phyloP scores from a whole-genome alignment of 2,329 filamentous ascomycete genomes.

The Chaetomium sp. region DNA sequence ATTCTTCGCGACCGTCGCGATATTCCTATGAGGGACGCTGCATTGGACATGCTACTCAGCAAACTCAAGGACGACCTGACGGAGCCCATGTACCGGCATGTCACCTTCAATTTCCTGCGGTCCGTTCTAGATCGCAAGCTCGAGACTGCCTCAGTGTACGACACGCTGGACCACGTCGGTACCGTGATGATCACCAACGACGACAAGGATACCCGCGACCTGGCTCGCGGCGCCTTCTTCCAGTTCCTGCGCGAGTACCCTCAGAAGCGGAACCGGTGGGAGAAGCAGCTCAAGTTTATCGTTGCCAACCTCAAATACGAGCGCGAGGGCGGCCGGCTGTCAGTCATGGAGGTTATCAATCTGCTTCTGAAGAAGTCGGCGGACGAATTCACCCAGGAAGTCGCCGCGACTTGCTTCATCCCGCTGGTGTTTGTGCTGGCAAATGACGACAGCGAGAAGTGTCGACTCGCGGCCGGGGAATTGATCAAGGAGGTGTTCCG shows the following conservation, averaged over 20 bases:
- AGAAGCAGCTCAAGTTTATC: slow-evolving; percentile 82
- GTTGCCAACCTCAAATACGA: slow-evolving; percentile 88
- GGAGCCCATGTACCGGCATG: slow-evolving; percentile 83
- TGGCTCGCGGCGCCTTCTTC: slow-evolving; percentile 83
- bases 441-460: slow-evolving; percentile 83
- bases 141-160: slow-evolving; percentile 82
- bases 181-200: slow-evolving; percentile 95
- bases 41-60: slow-evolving; percentile 74
- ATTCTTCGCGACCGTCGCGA: slow-evolving; percentile 75
- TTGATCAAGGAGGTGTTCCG: slow-evolving; percentile 76
- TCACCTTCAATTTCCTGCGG: slow-evolving; percentile 90
- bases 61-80: slow-evolving; percentile 84
- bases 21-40: slow-evolving; percentile 69
- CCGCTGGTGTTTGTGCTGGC: slow-evolving; percentile 78
- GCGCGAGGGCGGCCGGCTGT: slow-evolving; percentile 79
- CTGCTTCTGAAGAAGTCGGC: slow-evolving; percentile 80
- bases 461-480: slow-evolving; percentile 72
- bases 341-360: slow-evolving; percentile 87
- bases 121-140: slow-evolving; percentile 80
- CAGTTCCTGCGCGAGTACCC: slow-evolving; percentile 94
- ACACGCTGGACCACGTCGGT: slow-evolving; percentile 81
- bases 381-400: slow-evolving; percentile 73
- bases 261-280: slow-evolving; percentile 81
- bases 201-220: slow-evolving; percentile 77
- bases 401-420: slow-evolving; percentile 75